Conservation (phyloP, 331 rosid genomes). For the Acacia pycnantha region DNA sequence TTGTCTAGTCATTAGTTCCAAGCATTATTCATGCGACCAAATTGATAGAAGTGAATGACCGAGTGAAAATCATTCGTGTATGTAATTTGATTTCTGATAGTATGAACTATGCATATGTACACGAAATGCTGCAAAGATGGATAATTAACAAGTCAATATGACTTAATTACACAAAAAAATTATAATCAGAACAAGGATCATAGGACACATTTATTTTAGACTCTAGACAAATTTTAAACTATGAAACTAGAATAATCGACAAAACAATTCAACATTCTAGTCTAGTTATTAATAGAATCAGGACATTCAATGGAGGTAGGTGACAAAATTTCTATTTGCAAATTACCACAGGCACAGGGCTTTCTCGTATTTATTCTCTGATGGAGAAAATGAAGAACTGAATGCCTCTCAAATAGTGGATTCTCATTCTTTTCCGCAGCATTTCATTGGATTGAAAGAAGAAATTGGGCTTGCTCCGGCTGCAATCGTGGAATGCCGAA, state of each 20-base stretch:
- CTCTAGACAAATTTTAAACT: neutral
- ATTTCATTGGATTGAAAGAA: constrained; percentile 66
- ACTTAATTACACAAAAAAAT: neutral
- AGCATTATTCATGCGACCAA: neutral
- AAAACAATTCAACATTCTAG: neutral
- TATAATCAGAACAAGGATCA: neutral
- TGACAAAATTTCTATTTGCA: constrained; percentile 23
- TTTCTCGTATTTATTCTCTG: constrained; percentile 76
- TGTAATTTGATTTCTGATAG: neutral
- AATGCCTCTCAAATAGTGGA: constrained; percentile 78
- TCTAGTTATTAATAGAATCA: neutral
- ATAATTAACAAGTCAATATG: neutral
- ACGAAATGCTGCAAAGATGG: neutral
- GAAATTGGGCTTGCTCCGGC: constrained; percentile 89
- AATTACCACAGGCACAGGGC: constrained; percentile 72
- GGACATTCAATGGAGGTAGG: neutral
- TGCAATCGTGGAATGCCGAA: constrained; percentile 67
- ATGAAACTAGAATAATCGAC: neutral
- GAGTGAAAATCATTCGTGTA: neutral
- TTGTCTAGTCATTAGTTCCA: neutral
- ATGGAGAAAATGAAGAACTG: constrained; percentile 89
- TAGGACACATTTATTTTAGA: neutral
- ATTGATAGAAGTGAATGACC: neutral
- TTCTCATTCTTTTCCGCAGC: constrained; percentile 91
- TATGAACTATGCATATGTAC: neutral